A percentile compares a stretch with the other conserved stretches of the same genome.
Conservation (phyloP, 169 alveolate genomes). For the Amoebophrya sp. region DNA sequence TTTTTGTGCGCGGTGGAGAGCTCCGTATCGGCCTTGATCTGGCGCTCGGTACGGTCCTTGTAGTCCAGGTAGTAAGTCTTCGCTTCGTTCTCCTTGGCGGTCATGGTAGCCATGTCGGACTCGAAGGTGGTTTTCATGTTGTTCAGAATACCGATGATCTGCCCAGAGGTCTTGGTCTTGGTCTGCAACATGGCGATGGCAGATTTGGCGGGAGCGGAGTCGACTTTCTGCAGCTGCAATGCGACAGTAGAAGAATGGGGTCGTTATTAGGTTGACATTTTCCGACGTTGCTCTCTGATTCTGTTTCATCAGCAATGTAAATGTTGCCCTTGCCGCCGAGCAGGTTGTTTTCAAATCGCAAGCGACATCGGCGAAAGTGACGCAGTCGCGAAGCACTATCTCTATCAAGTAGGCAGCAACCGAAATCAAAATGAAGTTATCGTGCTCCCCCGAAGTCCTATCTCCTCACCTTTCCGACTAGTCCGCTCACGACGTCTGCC, state of each 20-base stretch:
- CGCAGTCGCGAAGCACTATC: too few species aligned
- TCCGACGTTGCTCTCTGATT: too few species aligned
- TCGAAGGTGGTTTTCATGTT: background rate
- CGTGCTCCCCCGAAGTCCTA: too few species aligned
- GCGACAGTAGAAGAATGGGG: too few species aligned
- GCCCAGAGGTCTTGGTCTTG: background rate
- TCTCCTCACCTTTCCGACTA: background rate
- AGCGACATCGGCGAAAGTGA: too few species aligned
- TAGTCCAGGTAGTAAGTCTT: background rate
- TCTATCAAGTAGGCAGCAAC: too few species aligned
- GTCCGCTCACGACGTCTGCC: background rate
- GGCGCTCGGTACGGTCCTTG: background rate
- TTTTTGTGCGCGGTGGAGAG: background rate
- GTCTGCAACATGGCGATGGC: background rate
- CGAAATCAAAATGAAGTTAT: background rate
- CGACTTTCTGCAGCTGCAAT: too few species aligned
- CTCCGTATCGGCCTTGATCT: background rate
- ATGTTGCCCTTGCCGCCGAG: too few species aligned
- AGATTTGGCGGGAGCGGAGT: too few species aligned
- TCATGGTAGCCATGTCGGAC: background rate
- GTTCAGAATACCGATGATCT: background rate
- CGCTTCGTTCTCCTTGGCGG: background rate
- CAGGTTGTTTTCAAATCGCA: too few species aligned
- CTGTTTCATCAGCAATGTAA: too few species aligned
- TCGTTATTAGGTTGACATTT: too few species aligned